phyloP scores from a whole-genome alignment of 495 filamentous ascomycete species.

The Hypoxylon rickii region DNA sequence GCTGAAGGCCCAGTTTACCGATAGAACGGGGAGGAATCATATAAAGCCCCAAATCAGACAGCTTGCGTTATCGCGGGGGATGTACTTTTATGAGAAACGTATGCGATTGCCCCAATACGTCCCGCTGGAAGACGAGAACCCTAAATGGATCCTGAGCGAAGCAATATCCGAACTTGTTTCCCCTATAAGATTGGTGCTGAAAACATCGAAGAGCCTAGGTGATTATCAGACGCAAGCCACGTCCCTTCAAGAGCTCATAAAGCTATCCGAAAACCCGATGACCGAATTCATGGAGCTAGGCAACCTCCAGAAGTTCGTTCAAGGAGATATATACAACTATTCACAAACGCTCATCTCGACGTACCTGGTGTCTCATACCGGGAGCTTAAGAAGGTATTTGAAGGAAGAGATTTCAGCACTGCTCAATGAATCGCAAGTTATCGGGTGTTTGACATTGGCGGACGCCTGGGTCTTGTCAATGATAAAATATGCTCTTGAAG shows the following conservation, averaged over 20 bases:
- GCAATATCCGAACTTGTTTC: neutral
- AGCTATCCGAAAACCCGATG: neutral
- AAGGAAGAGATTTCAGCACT: conserved; percentile 5
- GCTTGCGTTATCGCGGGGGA: neutral
- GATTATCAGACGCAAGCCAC: conserved; percentile 15
- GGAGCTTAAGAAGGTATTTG: neutral
- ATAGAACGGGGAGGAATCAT: neutral
- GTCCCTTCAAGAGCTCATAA: conserved; percentile 3
- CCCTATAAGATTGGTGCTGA: conserved; percentile 1
- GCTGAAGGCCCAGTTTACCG: neutral
- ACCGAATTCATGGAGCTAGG: conserved; percentile 14
- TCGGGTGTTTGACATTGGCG: neutral
- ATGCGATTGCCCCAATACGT: conserved; percentile 8
- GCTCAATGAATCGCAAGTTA: neutral
- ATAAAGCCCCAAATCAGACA: neutral
- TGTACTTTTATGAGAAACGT: neutral
- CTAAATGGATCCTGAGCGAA: conserved; percentile 1
- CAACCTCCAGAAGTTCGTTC: conserved; percentile 7
- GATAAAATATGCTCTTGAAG: conserved; percentile 5
- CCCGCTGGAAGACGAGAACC: conserved; percentile 5
- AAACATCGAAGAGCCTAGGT: neutral
- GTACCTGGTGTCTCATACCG: conserved; percentile 11
- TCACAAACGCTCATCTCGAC: conserved; percentile 8
- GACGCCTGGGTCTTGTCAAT: conserved; percentile 6
- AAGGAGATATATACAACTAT: conserved; percentile 15